These are phyloP conservation scores for Lentinus brumalis DNA, from an alignment of 768 basidiomycete species.

Conservation along the genomic window DNA sequence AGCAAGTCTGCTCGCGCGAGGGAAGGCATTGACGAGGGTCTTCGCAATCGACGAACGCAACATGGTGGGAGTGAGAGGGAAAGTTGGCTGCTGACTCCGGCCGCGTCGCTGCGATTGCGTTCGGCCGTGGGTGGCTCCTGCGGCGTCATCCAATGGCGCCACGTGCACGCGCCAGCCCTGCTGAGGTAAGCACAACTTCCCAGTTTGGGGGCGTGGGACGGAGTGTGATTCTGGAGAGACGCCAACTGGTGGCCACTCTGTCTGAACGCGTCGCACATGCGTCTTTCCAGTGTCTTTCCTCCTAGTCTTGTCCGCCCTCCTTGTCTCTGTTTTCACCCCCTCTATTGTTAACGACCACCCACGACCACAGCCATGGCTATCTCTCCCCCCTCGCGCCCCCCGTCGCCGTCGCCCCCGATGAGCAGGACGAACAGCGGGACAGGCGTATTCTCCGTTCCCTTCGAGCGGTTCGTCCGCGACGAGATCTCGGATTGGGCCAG, in stretches of 20 bases:
- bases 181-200: constrained; percentile 6
- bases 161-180: constrained; percentile 3
- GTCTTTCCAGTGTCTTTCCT: constrained; percentile 9
- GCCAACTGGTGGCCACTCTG: constrained; percentile 7
- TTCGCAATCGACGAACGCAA: constrained; percentile 64
- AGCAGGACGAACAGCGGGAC: constrained; percentile 33
- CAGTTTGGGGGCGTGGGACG: neutral
- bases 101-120: constrained; percentile 4
- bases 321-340: neutral
- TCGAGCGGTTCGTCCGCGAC: constrained; percentile 75
- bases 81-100: constrained; percentile 7
- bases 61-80: constrained; percentile 44
- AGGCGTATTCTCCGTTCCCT: constrained; percentile 66
- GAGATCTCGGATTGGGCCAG: constrained; percentile 77
- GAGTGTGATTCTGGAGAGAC: constrained; percentile 6
- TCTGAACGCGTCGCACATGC: constrained; percentile 19
- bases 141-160: constrained; percentile 16
- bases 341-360: constrained; percentile 1
- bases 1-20: constrained; percentile 44
- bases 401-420: constrained; percentile 37
- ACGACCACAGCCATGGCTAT: constrained; percentile 17
- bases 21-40: constrained; percentile 45
- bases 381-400: constrained; percentile 34
- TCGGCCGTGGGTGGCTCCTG: constrained; percentile 16
- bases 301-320: neutral